phyloP scores from a whole-genome alignment of 2,329 filamentous ascomycete species.

The Septoria petroselini region DNA sequence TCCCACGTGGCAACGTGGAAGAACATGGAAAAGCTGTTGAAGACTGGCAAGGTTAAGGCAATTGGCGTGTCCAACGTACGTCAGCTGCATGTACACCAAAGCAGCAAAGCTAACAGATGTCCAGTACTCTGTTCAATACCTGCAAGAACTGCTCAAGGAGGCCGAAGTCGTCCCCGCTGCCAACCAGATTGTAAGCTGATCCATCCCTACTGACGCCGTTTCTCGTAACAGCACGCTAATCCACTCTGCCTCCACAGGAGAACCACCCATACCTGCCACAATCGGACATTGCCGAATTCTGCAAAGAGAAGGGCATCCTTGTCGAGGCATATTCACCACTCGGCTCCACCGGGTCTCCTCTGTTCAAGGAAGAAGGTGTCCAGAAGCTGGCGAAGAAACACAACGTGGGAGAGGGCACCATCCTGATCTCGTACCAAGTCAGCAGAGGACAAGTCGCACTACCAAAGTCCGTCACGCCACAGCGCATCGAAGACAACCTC shows the following conservation, averaged over 20 bases:
- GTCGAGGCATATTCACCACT: constrained; percentile 65
- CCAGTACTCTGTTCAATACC: constrained; percentile 45
- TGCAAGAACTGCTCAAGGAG: constrained; percentile 48
- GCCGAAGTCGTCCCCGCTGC: constrained; percentile 29
- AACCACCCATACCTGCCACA: constrained; percentile 70
- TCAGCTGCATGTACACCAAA: background rate
- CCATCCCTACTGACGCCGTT: background rate
- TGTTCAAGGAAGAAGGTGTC: constrained; percentile 49
- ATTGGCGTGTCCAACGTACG: constrained; percentile 49
- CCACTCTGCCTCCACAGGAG: constrained; percentile 50
- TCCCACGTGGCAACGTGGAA: constrained; percentile 76
- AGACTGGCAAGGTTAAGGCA: constrained; percentile 49
- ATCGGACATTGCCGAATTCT: constrained; percentile 67
- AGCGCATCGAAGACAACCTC: constrained; percentile 64
- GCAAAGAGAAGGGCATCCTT: constrained; percentile 65
- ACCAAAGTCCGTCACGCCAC: constrained; percentile 57
- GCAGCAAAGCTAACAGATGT: background rate
- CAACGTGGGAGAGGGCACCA: constrained; percentile 49
- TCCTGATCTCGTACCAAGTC: constrained; percentile 72
- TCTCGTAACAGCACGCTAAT: background rate
- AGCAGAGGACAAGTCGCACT: constrained; percentile 67
- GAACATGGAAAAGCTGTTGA: constrained; percentile 63
- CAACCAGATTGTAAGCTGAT: constrained; percentile 27
- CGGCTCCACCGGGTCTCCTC: constrained; percentile 49
- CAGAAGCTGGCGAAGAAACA: constrained; percentile 51